Evolutionary conservation across 257 asterid species (phyloP).

Genomic region (Orobanche coerulescens): DNA sequence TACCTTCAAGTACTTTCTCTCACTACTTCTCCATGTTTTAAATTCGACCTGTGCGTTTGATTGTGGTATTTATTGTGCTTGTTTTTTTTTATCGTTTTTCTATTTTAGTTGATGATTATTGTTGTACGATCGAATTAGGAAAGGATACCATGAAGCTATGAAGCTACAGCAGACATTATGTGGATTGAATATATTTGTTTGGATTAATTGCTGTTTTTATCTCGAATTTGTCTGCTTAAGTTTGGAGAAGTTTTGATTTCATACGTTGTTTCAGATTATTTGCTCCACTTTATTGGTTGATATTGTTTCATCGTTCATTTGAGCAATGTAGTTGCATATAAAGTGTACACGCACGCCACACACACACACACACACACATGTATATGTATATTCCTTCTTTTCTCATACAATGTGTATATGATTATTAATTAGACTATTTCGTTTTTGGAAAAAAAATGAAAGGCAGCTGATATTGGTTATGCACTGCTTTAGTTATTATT

Average conservation of each 20-base stretch:
- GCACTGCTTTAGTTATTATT: not conserved
- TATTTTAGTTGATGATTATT: not conserved
- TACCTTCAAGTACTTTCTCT: constrained; percentile 16
- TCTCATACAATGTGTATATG: too few relatives aligned
- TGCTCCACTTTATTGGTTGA: not conserved
- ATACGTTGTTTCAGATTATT: not conserved
- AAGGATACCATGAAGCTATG: too few relatives aligned
- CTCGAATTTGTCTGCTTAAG: not conserved
- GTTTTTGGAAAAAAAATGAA: not conserved
- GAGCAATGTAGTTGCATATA: not conserved
- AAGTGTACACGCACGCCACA: too few relatives aligned
- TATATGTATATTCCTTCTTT: too few relatives aligned
- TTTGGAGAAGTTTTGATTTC: not conserved
- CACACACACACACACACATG: too few relatives aligned
- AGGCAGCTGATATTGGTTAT: not conserved
- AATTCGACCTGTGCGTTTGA: not conserved
- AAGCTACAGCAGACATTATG: not conserved
- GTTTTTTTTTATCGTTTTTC: too few relatives aligned
- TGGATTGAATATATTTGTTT: not conserved
- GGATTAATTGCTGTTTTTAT: not conserved
- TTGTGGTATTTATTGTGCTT: not conserved
- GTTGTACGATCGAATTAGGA: too few relatives aligned
- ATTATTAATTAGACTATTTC: not conserved
- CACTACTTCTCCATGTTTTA: not conserved
- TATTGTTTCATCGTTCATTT: not conserved